A percentile compares a stretch with the other conserved stretches of the same genome.
Conservation (phyloP, 2,329 filamentous ascomycete species). For the Thyridium curvatum region DNA sequence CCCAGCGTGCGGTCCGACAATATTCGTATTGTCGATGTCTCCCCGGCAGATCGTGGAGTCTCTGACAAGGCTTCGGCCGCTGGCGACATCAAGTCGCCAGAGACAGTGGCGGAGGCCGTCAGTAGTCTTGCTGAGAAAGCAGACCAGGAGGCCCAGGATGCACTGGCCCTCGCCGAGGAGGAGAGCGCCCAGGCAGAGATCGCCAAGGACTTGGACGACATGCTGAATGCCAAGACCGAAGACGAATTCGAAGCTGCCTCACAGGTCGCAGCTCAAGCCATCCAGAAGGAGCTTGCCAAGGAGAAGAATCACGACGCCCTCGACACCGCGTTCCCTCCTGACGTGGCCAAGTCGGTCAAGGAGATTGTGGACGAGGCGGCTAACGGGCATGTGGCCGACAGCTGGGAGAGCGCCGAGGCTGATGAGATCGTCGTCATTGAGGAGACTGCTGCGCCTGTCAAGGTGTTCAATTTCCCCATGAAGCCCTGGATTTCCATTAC, state of each 20-base stretch:
- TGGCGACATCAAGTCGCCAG: constrained; percentile 31
- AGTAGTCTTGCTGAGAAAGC: constrained; percentile 53
- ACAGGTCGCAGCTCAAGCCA: constrained; percentile 36
- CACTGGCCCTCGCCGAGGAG: constrained; percentile 50
- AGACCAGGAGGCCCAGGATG: constrained; percentile 54
- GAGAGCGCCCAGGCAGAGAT: constrained; percentile 42
- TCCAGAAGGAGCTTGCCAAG: constrained; percentile 49
- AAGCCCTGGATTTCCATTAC: constrained; percentile 90
- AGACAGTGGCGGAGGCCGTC: constrained; percentile 67
- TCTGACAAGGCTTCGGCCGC: constrained; percentile 7
- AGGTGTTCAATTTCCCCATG: constrained; percentile 94
- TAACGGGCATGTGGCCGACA: constrained; percentile 65
- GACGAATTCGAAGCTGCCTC: constrained; percentile 47
- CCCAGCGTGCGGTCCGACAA: constrained; percentile 4
- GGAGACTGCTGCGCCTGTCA: constrained; percentile 58
- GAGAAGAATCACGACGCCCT: constrained; percentile 44
- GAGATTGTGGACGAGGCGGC: constrained; percentile 50
- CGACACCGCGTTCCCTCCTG: constrained; percentile 45
- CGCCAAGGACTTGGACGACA: constrained; percentile 39
- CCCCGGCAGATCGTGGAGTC: not conserved
- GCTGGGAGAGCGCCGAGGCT: constrained; percentile 82
- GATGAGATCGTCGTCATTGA: constrained; percentile 61
- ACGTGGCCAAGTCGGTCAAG: constrained; percentile 42
- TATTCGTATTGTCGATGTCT: constrained; percentile 4
- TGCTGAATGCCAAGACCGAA: constrained; percentile 44